These are phyloP conservation scores for Aspergillus sp. DNA, from an alignment of 2,329 filamentous ascomycete genomes.

Conservation along the genomic window DNA sequence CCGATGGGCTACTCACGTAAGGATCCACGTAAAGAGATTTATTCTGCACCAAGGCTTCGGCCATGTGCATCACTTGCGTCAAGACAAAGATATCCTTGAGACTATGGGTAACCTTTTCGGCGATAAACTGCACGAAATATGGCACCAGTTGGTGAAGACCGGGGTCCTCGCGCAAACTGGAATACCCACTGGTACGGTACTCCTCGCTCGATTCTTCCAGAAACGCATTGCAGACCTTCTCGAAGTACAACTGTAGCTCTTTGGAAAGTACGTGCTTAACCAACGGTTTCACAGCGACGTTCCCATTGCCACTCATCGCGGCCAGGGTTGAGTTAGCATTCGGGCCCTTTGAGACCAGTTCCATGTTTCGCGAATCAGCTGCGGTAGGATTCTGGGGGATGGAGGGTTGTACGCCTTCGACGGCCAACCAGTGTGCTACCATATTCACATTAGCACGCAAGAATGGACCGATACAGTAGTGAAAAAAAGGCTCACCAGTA, in stretches of 20 bases:
- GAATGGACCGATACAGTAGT: too few species aligned
- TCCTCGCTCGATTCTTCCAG: constrained; percentile 83
- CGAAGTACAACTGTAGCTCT: constrained; percentile 93
- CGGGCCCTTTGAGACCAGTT: constrained; percentile 81
- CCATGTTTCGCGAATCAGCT: constrained; percentile 71
- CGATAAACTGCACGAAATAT: constrained; percentile 93
- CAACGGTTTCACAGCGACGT: constrained; percentile 72
- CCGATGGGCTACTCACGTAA: constrained; percentile 42
- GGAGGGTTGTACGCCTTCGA: constrained; percentile 92
- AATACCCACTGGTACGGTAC: constrained; percentile 74
- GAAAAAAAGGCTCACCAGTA: constrained; percentile 54
- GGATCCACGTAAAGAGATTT: constrained; percentile 66
- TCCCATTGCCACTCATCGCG: constrained; percentile 74
- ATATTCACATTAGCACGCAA: constrained; percentile 5
- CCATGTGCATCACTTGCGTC: constrained; percentile 85
- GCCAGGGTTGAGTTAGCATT: constrained; percentile 79
- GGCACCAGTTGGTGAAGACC: constrained; percentile 91
- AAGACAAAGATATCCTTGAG: constrained; percentile 84
- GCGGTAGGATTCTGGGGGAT: constrained; percentile 94
- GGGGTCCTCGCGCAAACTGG: constrained; percentile 78
- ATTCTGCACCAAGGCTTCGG: constrained; percentile 76
- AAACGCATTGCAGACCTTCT: constrained; percentile 83
- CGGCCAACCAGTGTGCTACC: constrained; percentile 88
- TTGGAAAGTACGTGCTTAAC: constrained; percentile 96
- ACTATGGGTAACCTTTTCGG: constrained; percentile 90